Conservation (phyloP, 495 filamentous ascomycete genomes). For the Neurospora terricola region DNA sequence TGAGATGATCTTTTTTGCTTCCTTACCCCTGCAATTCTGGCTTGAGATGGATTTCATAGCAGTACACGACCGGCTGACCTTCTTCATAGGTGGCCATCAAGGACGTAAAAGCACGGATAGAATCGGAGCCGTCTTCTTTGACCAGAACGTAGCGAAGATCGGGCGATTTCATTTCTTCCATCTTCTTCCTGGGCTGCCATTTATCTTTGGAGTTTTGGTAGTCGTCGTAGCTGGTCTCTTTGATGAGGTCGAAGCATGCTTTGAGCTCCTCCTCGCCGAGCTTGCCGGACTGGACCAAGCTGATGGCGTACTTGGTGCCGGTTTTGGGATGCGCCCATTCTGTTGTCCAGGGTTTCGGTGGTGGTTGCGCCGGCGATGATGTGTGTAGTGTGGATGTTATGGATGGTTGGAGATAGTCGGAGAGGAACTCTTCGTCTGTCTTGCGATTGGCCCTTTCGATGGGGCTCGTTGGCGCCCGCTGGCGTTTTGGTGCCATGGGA, state of each 20-base stretch:
- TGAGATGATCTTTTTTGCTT: neutral
- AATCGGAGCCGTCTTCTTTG: slow-evolving; percentile 18
- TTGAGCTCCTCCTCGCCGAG: slow-evolving; percentile 45
- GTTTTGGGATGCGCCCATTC: slow-evolving; percentile 36
- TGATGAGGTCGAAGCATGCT: slow-evolving; percentile 61
- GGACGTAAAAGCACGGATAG: slow-evolving; percentile 58
- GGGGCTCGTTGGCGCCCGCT: slow-evolving; percentile 23
- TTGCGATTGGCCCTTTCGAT: slow-evolving; percentile 36
- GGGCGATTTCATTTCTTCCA: slow-evolving; percentile 62
- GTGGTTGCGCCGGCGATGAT: neutral
- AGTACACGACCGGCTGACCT: slow-evolving; percentile 63
- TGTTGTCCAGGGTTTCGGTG: slow-evolving; percentile 28
- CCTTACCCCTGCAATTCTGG: slow-evolving; percentile 38
- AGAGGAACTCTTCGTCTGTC: slow-evolving; percentile 33
- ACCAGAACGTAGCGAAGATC: slow-evolving; percentile 61
- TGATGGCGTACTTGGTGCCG: slow-evolving; percentile 27
- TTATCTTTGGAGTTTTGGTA: slow-evolving; percentile 55
- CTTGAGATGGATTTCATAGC: slow-evolving; percentile 78
- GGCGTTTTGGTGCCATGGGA: slow-evolving; percentile 21
- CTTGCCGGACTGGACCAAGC: slow-evolving; percentile 35
- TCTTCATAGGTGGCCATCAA: slow-evolving; percentile 81
- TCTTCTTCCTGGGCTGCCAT: slow-evolving; percentile 64
- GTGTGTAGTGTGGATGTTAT: neutral
- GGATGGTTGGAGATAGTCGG: slow-evolving; percentile 29
- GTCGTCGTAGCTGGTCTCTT: slow-evolving; percentile 53